These are phyloP conservation scores for Diaporthe citriasiana DNA, from an alignment of 2,329 filamentous ascomycete species.

Conservation along the genomic window DNA sequence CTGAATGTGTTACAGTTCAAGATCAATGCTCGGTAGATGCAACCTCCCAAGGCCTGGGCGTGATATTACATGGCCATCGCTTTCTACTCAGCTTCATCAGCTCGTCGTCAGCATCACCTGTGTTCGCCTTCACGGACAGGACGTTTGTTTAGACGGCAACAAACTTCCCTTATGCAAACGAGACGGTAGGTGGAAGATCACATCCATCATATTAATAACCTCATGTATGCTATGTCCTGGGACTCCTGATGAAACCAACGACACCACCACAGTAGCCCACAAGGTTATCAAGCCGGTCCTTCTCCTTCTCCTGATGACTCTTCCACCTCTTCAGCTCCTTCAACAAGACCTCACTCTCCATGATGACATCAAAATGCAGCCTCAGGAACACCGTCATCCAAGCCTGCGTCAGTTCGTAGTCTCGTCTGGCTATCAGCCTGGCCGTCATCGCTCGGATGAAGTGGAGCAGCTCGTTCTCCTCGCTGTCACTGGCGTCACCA, in stretches of 20 bases:
- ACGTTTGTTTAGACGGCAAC: background rate
- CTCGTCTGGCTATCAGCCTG: slow-evolving; percentile 76
- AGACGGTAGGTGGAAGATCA: background rate
- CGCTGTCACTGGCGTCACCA: slow-evolving; percentile 58
- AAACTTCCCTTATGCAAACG: background rate
- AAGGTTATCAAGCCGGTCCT: slow-evolving; percentile 77
- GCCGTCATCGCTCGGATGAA: slow-evolving; percentile 87
- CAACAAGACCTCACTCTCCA: slow-evolving; percentile 67
- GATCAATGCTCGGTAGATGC: background rate
- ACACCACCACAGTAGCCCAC: slow-evolving; percentile 92
- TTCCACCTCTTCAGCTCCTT: slow-evolving; percentile 78
- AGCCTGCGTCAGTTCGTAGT: slow-evolving; percentile 94
- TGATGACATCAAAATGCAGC: slow-evolving; percentile 75
- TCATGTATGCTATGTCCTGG: slow-evolving; percentile 60
- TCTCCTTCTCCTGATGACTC: slow-evolving; percentile 78
- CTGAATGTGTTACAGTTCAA: background rate
- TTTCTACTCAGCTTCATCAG: background rate
- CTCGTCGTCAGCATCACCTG: background rate
- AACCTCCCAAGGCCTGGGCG: background rate
- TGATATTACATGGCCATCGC: background rate
- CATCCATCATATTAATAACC: background rate
- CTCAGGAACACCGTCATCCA: slow-evolving; percentile 97
- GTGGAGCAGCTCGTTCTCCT: slow-evolving; percentile 78
- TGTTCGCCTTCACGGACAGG: background rate
- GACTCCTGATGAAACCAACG: slow-evolving; percentile 81